Percentiles rank a stretch among this genome's conserved stretches.
These are phyloP conservation scores for Arachnomyces sp. DNA, from an alignment of 2,329 filamentous ascomycete species.

Conservation along the genomic window DNA sequence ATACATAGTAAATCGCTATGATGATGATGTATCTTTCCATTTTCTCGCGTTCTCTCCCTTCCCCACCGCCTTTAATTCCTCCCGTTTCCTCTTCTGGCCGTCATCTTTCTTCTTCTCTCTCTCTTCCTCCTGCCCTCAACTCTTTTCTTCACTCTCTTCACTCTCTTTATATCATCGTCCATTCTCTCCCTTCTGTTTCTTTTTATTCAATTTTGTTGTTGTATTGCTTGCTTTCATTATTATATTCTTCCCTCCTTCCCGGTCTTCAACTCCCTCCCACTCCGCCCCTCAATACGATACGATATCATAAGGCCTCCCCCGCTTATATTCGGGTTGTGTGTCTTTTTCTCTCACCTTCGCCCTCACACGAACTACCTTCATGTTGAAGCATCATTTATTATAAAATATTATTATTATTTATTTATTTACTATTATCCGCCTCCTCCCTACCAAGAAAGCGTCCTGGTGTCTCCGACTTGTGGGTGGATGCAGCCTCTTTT, in stretches of 20 bases:
- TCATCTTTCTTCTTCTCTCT: slow-evolving; percentile 2
- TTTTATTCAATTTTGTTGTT: slow-evolving; percentile 13
- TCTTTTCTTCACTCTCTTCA: slow-evolving; percentile 3
- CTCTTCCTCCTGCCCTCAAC: slow-evolving; percentile 9
- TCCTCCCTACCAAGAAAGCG: slow-evolving; percentile 1
- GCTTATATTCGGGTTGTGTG: too few species aligned
- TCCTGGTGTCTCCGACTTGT: slow-evolving; percentile 13
- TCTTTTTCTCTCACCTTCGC: slow-evolving; percentile 1
- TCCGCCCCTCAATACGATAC: slow-evolving; percentile 6
- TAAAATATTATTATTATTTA: slow-evolving; percentile 3
- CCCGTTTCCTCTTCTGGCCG: too few species aligned
- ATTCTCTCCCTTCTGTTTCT: slow-evolving; percentile 15
- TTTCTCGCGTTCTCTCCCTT: too few species aligned
- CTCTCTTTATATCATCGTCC: slow-evolving; percentile 9
- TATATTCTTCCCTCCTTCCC: slow-evolving; percentile 9
- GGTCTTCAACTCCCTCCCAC: slow-evolving; percentile 12
- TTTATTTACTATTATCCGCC: slow-evolving; percentile 2
- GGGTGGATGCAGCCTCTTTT: slow-evolving; percentile 31
- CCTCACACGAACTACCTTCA: too few species aligned
- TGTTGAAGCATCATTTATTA: too few species aligned
- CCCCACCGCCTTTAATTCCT: too few species aligned
- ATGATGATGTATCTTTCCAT: too few species aligned
- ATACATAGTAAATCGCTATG: too few species aligned
- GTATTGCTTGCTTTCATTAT: slow-evolving; percentile 4
- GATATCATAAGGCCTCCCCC: too few species aligned